Conservation (phyloP, 1,284 basidiomycete genomes). For the Moesziomyces sp. region DNA sequence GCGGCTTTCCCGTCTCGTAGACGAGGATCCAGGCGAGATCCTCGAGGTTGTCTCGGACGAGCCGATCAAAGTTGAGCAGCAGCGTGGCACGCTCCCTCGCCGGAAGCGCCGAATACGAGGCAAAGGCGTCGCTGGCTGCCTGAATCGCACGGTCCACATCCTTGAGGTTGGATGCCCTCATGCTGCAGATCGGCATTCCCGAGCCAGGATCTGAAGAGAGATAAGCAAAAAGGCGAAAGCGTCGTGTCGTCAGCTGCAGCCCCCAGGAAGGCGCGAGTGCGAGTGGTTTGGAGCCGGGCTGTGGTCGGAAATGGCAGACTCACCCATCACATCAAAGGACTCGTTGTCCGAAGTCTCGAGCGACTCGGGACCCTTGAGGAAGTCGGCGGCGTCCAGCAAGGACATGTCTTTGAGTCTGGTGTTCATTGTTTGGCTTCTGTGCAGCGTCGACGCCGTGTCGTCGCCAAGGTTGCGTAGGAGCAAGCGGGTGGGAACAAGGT, state of each 20-base stretch:
- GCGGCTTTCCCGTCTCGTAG: slow-evolving; percentile 65
- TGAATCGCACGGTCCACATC: slow-evolving; percentile 64
- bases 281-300: neutral
- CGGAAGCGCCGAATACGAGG: slow-evolving; percentile 53
- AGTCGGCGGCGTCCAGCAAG: slow-evolving; percentile 52
- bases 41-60: slow-evolving; percentile 55
- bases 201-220: slow-evolving; percentile 30
- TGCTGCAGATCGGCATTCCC: slow-evolving; percentile 25
- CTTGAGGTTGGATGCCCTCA: slow-evolving; percentile 47
- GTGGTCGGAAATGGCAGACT: slow-evolving; percentile 10
- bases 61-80: slow-evolving; percentile 57
- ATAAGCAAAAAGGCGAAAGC: neutral
- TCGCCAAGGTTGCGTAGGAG: neutral
- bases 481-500: neutral
- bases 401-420: slow-evolving; percentile 50
- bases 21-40: slow-evolving; percentile 65
- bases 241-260: neutral
- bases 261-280: neutral
- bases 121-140: slow-evolving; percentile 55
- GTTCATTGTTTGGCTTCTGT: slow-evolving; percentile 18
- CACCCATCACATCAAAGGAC: slow-evolving; percentile 39
- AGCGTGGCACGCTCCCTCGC: slow-evolving; percentile 57
- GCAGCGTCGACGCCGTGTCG: neutral
- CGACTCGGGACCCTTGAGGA: slow-evolving; percentile 53
- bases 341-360: slow-evolving; percentile 38